These are phyloP conservation scores for Fusarium sp. DNA, from an alignment of 2,329 filamentous ascomycete species.

Conservation along the genomic window DNA sequence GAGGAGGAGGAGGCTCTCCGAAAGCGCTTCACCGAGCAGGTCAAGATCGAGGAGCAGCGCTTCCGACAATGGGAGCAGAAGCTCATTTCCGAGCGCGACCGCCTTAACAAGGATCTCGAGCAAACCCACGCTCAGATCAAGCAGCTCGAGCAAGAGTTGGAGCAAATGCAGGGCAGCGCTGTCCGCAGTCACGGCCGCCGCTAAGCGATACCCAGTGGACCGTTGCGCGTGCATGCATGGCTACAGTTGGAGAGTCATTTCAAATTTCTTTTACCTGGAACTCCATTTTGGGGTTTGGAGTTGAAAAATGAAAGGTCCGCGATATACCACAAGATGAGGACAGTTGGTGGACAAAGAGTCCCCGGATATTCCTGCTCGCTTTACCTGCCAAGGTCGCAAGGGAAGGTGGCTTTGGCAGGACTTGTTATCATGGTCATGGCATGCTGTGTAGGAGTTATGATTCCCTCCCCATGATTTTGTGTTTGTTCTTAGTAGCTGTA, in stretches of 20 bases:
- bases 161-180: slow-evolving; percentile 89
- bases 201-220: slow-evolving; percentile 60
- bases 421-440: slow-evolving; percentile 37
- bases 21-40: slow-evolving; percentile 99
- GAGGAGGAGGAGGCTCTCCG: slow-evolving; percentile 98
- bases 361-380: slow-evolving; percentile 48
- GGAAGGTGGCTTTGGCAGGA: slow-evolving; percentile 29
- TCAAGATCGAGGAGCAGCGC: slow-evolving; percentile 99
- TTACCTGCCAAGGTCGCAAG: slow-evolving; percentile 27
- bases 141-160: slow-evolving; percentile 90
- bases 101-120: slow-evolving; percentile 99
- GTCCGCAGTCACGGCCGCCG: slow-evolving; percentile 93
- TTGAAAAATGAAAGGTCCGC: slow-evolving; percentile 50
- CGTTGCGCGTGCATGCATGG: slow-evolving; percentile 40
- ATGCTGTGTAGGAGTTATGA: slow-evolving; percentile 45
- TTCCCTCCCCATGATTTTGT: slow-evolving; percentile 42
- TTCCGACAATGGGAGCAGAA: slow-evolving; percentile 99
- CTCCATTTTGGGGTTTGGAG: slow-evolving; percentile 51
- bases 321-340: slow-evolving; percentile 47
- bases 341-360: slow-evolving; percentile 38
- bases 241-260: slow-evolving; percentile 47
- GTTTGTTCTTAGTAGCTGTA: slow-evolving; percentile 41
- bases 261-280: slow-evolving; percentile 45
- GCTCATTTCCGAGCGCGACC: slow-evolving; percentile 97
- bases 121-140: slow-evolving; percentile 96